Percentiles rank a stretch among this genome's conserved stretches.
phyloP scores from a whole-genome alignment of 2,329 filamentous ascomycete species.

The Zalaria sp. region DNA sequence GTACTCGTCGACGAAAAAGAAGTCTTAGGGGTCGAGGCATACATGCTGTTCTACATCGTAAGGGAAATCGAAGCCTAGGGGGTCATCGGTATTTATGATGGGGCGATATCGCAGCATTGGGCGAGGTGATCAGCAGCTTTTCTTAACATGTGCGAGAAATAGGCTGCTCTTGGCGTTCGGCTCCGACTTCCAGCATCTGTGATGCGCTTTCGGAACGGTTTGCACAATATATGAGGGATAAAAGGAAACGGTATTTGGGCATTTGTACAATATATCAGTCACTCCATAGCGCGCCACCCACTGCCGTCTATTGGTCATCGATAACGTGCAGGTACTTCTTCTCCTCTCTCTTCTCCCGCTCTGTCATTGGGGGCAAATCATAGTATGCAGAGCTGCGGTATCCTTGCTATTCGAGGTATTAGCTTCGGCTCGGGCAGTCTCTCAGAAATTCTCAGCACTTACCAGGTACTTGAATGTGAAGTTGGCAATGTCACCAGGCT shows the following conservation, averaged over 20 bases:
- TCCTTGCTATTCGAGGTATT: conserved; percentile 51
- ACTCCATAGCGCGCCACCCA: not conserved
- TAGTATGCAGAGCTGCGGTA: conserved; percentile 82
- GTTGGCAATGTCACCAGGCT: conserved; percentile 71
- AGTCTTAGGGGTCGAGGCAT: conserved; percentile 74
- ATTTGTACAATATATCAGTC: not conserved
- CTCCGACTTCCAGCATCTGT: no score
- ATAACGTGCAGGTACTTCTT: conserved; percentile 93
- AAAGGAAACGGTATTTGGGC: not conserved
- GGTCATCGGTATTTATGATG: no score
- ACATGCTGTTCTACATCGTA: conserved; percentile 66
- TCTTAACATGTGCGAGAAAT: no score
- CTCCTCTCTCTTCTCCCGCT: conserved; percentile 87
- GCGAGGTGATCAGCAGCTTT: no score
- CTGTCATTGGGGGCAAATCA: conserved; percentile 85
- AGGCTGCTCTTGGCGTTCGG: no score
- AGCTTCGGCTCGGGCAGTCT: not conserved
- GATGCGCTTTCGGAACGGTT: no score
- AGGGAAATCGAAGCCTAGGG: conserved; percentile 7
- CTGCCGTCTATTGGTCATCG: conserved; percentile 58
- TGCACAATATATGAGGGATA: not conserved
- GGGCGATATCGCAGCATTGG: no score
- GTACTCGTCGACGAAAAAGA: conserved; percentile 71
- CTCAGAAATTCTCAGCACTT: conserved; percentile 23
- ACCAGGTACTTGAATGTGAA: conserved; percentile 91